These are phyloP conservation scores for Cladosporium sp. DNA, from an alignment of 2,329 filamentous ascomycete species.

Conservation along the genomic window DNA sequence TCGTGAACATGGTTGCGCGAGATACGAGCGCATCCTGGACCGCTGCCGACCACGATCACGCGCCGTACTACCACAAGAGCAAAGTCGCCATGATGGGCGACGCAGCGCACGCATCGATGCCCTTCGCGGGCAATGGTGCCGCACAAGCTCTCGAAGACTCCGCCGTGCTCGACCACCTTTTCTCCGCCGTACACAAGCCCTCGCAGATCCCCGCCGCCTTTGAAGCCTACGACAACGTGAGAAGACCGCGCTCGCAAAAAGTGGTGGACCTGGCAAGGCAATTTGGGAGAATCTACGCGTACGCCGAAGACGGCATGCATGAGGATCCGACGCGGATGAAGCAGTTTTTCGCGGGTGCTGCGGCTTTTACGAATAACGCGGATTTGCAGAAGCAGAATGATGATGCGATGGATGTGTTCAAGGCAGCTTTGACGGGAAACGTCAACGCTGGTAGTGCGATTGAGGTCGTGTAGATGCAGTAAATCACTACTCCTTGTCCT, in stretches of 20 bases:
- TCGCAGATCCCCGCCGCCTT: slow-evolving; percentile 24
- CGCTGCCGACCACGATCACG: slow-evolving; percentile 31
- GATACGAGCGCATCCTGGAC: slow-evolving; percentile 29
- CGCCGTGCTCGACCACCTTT: slow-evolving; percentile 31
- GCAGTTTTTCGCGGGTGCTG: slow-evolving; percentile 28
- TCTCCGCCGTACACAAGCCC: slow-evolving; percentile 18
- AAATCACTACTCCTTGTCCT: background rate
- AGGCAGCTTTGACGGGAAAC: background rate
- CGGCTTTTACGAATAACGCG: slow-evolving; percentile 30
- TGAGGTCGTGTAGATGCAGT: slow-evolving; percentile 9
- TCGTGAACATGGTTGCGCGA: slow-evolving; percentile 26
- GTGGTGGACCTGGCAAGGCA: slow-evolving; percentile 29
- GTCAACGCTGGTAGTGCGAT: background rate
- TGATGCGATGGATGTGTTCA: slow-evolving; percentile 25
- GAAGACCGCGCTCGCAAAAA: slow-evolving; percentile 27
- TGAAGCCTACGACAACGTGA: slow-evolving; percentile 25
- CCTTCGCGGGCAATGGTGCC: slow-evolving; percentile 35
- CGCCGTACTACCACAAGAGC: slow-evolving; percentile 30
- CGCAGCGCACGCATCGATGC: slow-evolving; percentile 37
- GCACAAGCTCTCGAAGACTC: slow-evolving; percentile 38
- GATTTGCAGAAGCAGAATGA: slow-evolving; percentile 29
- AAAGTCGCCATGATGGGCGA: slow-evolving; percentile 35
- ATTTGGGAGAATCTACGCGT: slow-evolving; percentile 29
- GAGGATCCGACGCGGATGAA: slow-evolving; percentile 29
- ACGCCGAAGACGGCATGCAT: slow-evolving; percentile 26